These are phyloP conservation scores for Candida neerlandica DNA, from an alignment of 1,139 yeast species.

Conservation along the genomic window DNA sequence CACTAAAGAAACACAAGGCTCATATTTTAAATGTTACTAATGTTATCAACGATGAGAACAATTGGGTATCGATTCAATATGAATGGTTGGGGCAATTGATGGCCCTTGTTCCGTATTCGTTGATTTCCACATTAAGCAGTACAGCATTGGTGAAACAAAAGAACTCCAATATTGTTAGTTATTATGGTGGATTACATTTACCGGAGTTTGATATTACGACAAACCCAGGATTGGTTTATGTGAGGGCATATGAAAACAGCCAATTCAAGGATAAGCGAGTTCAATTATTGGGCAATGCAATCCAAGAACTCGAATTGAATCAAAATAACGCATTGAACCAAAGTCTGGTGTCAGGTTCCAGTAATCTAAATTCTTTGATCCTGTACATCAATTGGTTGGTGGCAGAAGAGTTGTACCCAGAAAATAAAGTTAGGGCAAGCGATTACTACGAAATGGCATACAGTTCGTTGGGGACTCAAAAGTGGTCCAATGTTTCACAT, in stretches of 20 bases:
- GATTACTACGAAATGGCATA: constrained; percentile 16
- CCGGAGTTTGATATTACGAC: constrained; percentile 28
- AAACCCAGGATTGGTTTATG: constrained; percentile 31
- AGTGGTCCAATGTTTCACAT: constrained; percentile 14
- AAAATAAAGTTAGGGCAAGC: constrained; percentile 11
- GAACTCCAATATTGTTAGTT: constrained; percentile 18
- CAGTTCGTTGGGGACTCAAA: constrained; percentile 9
- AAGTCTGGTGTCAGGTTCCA: constrained; percentile 12
- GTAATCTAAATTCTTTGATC: constrained; percentile 11
- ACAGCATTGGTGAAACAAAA: constrained; percentile 14
- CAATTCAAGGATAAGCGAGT: constrained; percentile 16
- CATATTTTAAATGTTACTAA: constrained; percentile 53
- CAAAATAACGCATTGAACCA: constrained; percentile 12
- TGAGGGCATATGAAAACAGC: constrained; percentile 24
- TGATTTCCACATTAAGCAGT: constrained; percentile 32
- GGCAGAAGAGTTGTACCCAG: constrained; percentile 41
- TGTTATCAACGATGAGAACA: constrained; percentile 17
- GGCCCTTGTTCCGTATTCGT: constrained; percentile 42
- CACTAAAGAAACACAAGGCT: constrained; percentile 62
- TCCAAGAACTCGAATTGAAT: constrained; percentile 25
- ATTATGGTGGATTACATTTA: constrained; percentile 40
- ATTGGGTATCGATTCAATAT: constrained; percentile 49
- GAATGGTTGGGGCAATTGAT: constrained; percentile 64
- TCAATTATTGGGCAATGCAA: constrained; percentile 35
- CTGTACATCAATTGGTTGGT: constrained; percentile 47